phyloP scores from a whole-genome alignment of 2,329 filamentous ascomycete species.

The Fusarium sp. region DNA sequence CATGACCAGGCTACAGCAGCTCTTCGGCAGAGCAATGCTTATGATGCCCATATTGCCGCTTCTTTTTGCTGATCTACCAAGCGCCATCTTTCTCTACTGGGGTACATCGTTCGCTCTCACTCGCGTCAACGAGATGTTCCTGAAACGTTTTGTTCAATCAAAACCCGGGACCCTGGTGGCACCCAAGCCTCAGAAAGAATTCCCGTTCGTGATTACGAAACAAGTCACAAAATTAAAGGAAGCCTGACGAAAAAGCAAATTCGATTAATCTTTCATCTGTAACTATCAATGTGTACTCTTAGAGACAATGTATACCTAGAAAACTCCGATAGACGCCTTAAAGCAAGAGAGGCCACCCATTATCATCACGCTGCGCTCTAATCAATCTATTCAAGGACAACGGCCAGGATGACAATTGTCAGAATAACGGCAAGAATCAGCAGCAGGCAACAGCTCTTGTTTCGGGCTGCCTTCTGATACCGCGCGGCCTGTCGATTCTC shows the following conservation, averaged over 20 bases:
- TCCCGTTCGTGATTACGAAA: conserved; percentile 44
- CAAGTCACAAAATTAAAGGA: background rate
- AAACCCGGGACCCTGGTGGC: conserved; percentile 34
- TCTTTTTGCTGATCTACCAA: conserved; percentile 54
- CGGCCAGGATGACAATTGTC: conserved; percentile 89
- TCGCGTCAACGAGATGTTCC: conserved; percentile 52
- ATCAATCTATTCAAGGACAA: conserved; percentile 74
- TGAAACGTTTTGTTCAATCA: conserved; percentile 43
- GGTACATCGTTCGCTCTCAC: conserved; percentile 54
- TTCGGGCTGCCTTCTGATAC: conserved; percentile 95
- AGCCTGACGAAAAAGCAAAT: conserved; percentile 3
- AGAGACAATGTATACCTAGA: conserved; percentile 42
- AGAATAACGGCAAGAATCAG: conserved; percentile 90
- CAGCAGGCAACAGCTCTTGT: conserved; percentile 93
- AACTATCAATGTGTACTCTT: conserved; percentile 43
- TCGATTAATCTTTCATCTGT: conserved; percentile 39
- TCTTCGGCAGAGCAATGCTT: conserved; percentile 51
- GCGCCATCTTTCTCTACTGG: conserved; percentile 59
- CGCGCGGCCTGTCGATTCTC: conserved; percentile 88
- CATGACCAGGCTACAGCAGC: conserved; percentile 43
- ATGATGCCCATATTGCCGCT: conserved; percentile 54
- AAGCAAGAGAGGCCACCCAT: conserved; percentile 35
- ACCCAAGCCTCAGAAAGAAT: conserved; percentile 13
- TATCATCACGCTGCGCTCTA: conserved; percentile 30
- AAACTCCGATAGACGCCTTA: conserved; percentile 47